Conservation (phyloP, 164 flowering plant species). For the Aristolochia contorta region DNA sequence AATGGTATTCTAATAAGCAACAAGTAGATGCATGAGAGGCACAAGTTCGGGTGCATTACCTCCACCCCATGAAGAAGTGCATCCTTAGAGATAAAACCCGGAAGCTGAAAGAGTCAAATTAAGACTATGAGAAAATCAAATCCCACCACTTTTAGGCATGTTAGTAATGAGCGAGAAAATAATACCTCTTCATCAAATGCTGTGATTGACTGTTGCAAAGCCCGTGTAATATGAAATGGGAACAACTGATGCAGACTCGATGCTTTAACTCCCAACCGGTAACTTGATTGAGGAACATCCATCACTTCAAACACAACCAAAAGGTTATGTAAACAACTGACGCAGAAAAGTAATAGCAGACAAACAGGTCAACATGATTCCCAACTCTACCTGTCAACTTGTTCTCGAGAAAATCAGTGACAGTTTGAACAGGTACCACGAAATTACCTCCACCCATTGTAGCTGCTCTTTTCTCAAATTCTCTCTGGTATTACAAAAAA, state of each 20-base stretch:
- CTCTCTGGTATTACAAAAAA: constrained; percentile 38
- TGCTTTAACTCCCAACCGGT: constrained; percentile 87
- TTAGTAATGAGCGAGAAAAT: constrained; percentile 2
- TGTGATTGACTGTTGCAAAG: constrained; percentile 56
- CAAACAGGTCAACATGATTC: too few species aligned
- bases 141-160: too few species aligned
- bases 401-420: constrained; percentile 70
- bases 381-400: constrained; percentile 51
- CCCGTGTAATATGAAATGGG: constrained; percentile 59
- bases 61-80: constrained; percentile 98
- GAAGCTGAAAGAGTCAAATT: constrained; percentile 41
- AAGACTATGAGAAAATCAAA: not conserved
- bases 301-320: constrained; percentile 24
- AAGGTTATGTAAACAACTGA: too few species aligned
- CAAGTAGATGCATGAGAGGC: not conserved
- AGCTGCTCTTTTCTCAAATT: constrained; percentile 76
- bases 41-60: constrained; percentile 28
- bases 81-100: constrained; percentile 68
- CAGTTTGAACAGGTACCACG: constrained; percentile 84
- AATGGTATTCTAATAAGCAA: not conserved
- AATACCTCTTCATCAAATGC: constrained; percentile 78
- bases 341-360: too few species aligned
- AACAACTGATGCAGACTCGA: constrained; percentile 81
- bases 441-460: constrained; percentile 91
- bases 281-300: constrained; percentile 79